Percentiles rank a stretch among this genome's conserved stretches.
phyloP scores from a whole-genome alignment of 768 basidiomycete genomes.

The Tephrocybe rancida region DNA sequence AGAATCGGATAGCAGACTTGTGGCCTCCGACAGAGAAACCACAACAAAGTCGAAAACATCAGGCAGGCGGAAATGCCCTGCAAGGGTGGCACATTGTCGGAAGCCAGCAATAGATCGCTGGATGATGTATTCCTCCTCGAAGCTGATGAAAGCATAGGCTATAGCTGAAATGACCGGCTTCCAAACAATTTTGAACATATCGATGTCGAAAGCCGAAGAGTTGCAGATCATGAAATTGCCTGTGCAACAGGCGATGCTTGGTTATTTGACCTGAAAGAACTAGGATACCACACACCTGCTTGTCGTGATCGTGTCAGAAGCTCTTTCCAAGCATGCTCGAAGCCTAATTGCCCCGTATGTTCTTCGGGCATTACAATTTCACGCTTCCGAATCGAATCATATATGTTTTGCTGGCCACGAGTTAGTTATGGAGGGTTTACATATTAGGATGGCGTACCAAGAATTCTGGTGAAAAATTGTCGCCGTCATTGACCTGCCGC shows the following conservation, averaged over 20 bases:
- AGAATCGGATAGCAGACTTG: conserved; percentile 78
- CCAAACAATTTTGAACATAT: conserved; percentile 96
- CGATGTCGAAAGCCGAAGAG: conserved; percentile 77
- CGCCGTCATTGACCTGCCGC: conserved; percentile 86
- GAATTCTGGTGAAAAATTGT: conserved; percentile 84
- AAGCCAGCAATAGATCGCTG: conserved; percentile 96
- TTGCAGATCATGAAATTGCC: conserved; percentile 78
- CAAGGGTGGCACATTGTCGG: conserved; percentile 92
- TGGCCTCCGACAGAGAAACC: conserved; percentile 88
- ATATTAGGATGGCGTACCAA: conserved; percentile 50
- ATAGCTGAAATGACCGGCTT: conserved; percentile 92
- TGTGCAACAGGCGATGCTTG: conserved; percentile 25
- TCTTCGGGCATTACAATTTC: conserved; percentile 99
- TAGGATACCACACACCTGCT: conserved; percentile 57
- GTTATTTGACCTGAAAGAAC: not conserved
- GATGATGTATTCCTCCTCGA: conserved; percentile 96
- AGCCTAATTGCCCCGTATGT: conserved; percentile 93
- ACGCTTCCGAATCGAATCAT: conserved; percentile 89
- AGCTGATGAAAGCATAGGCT: conserved; percentile 93
- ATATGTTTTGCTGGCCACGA: conserved; percentile 74
- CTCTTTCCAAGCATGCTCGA: conserved; percentile 99
- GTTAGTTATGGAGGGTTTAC: not conserved
- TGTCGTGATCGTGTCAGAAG: conserved; percentile 79
- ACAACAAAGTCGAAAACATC: conserved; percentile 98
- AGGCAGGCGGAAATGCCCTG: conserved; percentile 84